These are phyloP conservation scores for Hemisphaericaspora subhashii DNA, from an alignment of 1,139 yeast species.

Conservation along the genomic window DNA sequence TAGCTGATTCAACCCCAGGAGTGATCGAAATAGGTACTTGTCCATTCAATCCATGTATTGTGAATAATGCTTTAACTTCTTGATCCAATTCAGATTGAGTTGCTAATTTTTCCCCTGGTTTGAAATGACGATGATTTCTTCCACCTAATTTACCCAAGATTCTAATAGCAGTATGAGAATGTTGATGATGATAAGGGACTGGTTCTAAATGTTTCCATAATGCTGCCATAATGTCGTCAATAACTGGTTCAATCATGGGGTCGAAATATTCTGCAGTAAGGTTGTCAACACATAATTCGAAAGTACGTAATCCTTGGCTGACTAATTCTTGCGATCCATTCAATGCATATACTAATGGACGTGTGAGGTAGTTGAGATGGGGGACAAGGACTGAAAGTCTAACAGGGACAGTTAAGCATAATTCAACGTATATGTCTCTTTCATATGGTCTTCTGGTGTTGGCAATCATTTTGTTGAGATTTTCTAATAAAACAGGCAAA, in stretches of 20 bases:
- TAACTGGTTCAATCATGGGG: constrained; percentile 93
- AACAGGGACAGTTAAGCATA: constrained; percentile 94
- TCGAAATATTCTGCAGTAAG: constrained; percentile 95
- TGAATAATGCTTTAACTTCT: constrained; percentile 66
- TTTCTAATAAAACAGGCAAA: constrained; percentile 80
- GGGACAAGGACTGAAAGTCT: constrained; percentile 91
- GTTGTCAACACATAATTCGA: constrained; percentile 96
- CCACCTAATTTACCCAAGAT: constrained; percentile 96
- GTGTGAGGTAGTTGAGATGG: constrained; percentile 80
- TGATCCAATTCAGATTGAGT: constrained; percentile 61
- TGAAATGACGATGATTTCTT: constrained; percentile 81
- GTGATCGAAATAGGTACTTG: constrained; percentile 73
- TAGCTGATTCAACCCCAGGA: constrained; percentile 81
- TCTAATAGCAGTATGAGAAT: constrained; percentile 90
- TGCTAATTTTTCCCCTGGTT: constrained; percentile 66
- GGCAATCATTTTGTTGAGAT: constrained; percentile 77
- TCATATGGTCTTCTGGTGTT: constrained; percentile 89
- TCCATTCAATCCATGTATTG: constrained; percentile 65
- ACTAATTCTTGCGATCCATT: constrained; percentile 90
- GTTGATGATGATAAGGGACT: constrained; percentile 88
- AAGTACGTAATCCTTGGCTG: constrained; percentile 88
- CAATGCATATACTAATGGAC: constrained; percentile 87
- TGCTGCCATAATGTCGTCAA: constrained; percentile 90
- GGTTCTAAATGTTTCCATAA: constrained; percentile 91
- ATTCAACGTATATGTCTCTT: constrained; percentile 88